Evolutionary conservation across 768 basidiomycete species (phyloP).

Genomic region (Gelatoporia subvermispora): DNA sequence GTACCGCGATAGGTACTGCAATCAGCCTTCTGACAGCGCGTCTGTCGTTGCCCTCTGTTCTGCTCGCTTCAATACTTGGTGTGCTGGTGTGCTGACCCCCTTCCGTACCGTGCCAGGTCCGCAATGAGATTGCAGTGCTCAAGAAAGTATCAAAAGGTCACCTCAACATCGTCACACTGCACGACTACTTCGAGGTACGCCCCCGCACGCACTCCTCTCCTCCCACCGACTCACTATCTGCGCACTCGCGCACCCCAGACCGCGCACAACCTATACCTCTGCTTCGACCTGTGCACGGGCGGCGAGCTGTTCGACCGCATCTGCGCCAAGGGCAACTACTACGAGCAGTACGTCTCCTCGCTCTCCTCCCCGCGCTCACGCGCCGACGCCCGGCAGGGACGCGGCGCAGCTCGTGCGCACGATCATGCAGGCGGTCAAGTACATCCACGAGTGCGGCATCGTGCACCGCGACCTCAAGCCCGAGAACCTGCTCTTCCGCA

Average conservation of each 20-base stretch:
- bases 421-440: conserved; percentile 81
- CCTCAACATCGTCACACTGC: conserved; percentile 85
- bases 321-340: conserved; percentile 95
- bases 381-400: conserved; percentile 48
- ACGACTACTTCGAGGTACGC: conserved; percentile 91
- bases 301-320: conserved; percentile 99
- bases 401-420: conserved; percentile 86
- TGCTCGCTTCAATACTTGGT: not conserved
- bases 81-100: no score
- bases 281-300: conserved; percentile 94
- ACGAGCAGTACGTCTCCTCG: conserved; percentile 66
- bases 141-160: conserved; percentile 92
- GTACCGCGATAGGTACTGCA: not conserved
- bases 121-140: conserved; percentile 94
- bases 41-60: not conserved
- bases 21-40: not conserved
- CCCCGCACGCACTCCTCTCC: conserved; percentile 1
- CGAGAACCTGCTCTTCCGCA: conserved; percentile 94
- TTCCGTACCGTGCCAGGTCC: conserved; percentile 49
- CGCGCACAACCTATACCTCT: conserved; percentile 87
- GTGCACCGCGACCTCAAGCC: conserved; percentile 98
- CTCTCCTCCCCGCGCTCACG: conserved; percentile 10
- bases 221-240: no score
- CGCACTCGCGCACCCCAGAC: conserved; percentile 66
- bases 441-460: conserved; percentile 88